Base-by-base conservation (phyloP, 805 yeast species). In the Yarrowia alimentaria region DNA sequence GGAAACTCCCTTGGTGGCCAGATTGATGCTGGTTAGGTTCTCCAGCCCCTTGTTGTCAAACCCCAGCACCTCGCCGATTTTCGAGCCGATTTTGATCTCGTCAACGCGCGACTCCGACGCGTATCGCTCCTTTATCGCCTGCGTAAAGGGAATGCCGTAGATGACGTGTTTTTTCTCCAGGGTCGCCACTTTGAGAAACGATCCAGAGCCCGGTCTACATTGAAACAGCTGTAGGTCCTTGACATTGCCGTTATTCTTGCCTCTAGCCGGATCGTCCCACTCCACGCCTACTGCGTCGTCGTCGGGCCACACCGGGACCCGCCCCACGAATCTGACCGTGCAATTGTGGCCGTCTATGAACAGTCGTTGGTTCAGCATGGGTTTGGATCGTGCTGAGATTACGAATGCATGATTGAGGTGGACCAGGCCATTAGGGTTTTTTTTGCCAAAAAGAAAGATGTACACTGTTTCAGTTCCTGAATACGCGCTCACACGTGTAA, bases 241-340 rank as follows among this genome's bases (percentile, higher is more conserved):
- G 20, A 78, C 54, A 1, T 61, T 53, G 0, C 98, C 98, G 55
- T 76, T 68, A 62, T 89, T 79, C 58, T 81, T 86, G 1, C 97
- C 97, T 26, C 88, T 69, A 0, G 54, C 51, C 0, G 73, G 65
- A 35, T 79, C 70, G 62, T 90, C 97, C 96, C 96, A 90, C 63
- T 90, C 96, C 3, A 90, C 73, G 0, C 97, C 97, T 11, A 77
- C 64, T 0, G 91, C 88, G 1, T 56, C 31, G 0, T 64, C 68
- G 8, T 63, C 61, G 0, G 77, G 74, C 96, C 96, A 88, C 10
- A 68, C 70, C 0, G 47, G 33, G 9, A 40, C 47, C 0, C 2
- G 4, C 7, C 47, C 47, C 1, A 10, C 4, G 26, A 26, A 40
- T 10, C 32, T 8, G 4, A 40, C 33, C 4, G 47, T 40, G 19